Evolutionary conservation across 1,284 basidiomycete genomes (phyloP).

Genomic region (Xanthoconium separans): DNA sequence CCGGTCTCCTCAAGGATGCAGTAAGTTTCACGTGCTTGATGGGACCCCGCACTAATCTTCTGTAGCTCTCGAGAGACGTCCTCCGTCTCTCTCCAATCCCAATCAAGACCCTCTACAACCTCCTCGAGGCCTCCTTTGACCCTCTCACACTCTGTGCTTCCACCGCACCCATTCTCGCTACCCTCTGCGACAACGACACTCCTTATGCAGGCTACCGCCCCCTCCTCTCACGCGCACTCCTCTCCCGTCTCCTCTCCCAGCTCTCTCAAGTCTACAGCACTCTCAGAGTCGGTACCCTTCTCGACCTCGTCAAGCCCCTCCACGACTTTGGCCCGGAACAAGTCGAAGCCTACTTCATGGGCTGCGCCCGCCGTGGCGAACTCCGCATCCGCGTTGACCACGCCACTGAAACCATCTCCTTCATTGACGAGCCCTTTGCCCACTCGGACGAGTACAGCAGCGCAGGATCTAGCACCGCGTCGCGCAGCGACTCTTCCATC

Average conservation of each 20-base stretch:
- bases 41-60: background rate
- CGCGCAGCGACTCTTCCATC: conserved; percentile 33
- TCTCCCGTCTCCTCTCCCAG: conserved; percentile 92
- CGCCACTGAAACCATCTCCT: conserved; percentile 81
- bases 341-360: conserved; percentile 92
- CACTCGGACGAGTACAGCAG: conserved; percentile 41
- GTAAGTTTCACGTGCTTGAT: conserved; percentile 43
- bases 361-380: conserved; percentile 87
- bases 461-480: conserved; percentile 14
- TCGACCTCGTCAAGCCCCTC: conserved; percentile 76
- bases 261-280: conserved; percentile 94
- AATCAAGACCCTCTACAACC: conserved; percentile 83
- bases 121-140: conserved; percentile 94
- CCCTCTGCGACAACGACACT: conserved; percentile 44
- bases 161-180: conserved; percentile 80
- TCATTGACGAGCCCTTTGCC: conserved; percentile 76
- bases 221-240: conserved; percentile 88
- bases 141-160: conserved; percentile 86
- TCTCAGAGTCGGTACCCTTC: conserved; percentile 77
- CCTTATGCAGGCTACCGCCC: conserved; percentile 82
- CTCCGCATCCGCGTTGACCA: conserved; percentile 91
- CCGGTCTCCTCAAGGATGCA: conserved; percentile 83
- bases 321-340: conserved; percentile 71
- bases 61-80: conserved; percentile 77
- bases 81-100: conserved; percentile 79